Conservation (phyloP, 805 yeast genomes). For the Ogataea pilisensis region DNA sequence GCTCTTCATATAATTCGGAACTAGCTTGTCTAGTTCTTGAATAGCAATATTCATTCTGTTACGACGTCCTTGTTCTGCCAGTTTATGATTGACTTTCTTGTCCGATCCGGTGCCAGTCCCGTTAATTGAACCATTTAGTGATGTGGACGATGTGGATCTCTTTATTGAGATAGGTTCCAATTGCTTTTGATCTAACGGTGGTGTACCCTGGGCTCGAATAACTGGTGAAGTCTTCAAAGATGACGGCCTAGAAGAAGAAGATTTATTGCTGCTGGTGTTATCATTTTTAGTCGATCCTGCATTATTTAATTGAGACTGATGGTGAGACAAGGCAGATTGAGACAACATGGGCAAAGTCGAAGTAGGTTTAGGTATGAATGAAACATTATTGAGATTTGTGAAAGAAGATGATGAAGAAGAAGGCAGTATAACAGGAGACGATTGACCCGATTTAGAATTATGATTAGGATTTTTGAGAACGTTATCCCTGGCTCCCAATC, state of each 20-base stretch:
- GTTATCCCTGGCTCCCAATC: conserved; percentile 19
- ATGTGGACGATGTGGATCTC: conserved; percentile 3
- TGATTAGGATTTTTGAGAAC: conserved; percentile 31
- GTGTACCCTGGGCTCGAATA: neutral
- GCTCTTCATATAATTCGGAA: conserved; percentile 57
- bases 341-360: too few species aligned
- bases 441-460: conserved; percentile 26
- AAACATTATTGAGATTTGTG: too few species aligned
- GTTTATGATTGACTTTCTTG: conserved; percentile 74
- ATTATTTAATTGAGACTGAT: too few species aligned
- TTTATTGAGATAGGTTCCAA: neutral
- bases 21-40: conserved; percentile 61
- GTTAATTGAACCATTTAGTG: conserved; percentile 1
- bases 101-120: conserved; percentile 19
- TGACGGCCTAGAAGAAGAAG: conserved; percentile 9
- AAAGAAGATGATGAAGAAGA: conserved; percentile 16
- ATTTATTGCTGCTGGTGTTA: conserved; percentile 8
- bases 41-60: conserved; percentile 89
- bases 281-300: too few species aligned
- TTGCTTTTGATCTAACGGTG: too few species aligned
- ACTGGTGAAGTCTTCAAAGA: conserved; percentile 17
- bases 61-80: conserved; percentile 95
- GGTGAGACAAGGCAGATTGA: neutral
- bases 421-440: conserved; percentile 36
- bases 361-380: too few species aligned